Base-by-base conservation (phyloP, 345 rosid species). In the Rubroshorea leprosula region DNA sequence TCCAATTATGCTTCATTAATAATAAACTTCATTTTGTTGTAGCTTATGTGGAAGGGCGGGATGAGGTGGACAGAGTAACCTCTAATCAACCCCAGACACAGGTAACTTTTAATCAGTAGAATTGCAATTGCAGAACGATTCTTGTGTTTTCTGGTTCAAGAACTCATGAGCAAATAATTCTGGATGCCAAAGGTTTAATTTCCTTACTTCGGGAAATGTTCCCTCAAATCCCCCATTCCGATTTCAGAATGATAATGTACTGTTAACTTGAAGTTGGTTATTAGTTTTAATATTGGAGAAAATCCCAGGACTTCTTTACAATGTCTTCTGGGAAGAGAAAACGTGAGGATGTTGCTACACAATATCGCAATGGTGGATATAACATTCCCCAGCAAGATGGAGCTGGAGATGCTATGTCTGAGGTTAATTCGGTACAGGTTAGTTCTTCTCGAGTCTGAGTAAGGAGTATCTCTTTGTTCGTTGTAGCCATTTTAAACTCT, bases 311-410 rank as follows among this genome's bases (percentile, higher is more conserved):
- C 74, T 84, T 93, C 81, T 87, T 93, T 78, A 83, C 60, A 64
- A 51, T 65, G 68, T 57, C 98, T 59, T 56, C 95, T 52, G 97
- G 96, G 65, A 93, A 93, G 72, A 76, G 99, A 52, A 93, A 89
- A 75, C 99, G 97, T 54, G 99, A 87, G 53, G 99, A 89, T 61
- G 68, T 86, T 55, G 58, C 86, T 43, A 22, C 72, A 0, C 89
- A 74, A 50, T 87, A 79, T 81, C 82, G 79, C 49, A 87, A 82
- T 76, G 92, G 98, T 74, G 87, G 90, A 51, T 85, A 74, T 65
- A n/a, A n/a, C n/a, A 87, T 93, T 64, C 96, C 99, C 25, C 99
- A 93, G 76, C 97, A 83, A 63, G 97, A 93, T 81, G 99, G 99
- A 66, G 90, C 99, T 61, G 76, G 78, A 25, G 97, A 85, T 80